Evolutionary conservation across 176 grass and related monocot genomes (phyloP).

Genomic region (Puccinellia tenuiflora): DNA sequence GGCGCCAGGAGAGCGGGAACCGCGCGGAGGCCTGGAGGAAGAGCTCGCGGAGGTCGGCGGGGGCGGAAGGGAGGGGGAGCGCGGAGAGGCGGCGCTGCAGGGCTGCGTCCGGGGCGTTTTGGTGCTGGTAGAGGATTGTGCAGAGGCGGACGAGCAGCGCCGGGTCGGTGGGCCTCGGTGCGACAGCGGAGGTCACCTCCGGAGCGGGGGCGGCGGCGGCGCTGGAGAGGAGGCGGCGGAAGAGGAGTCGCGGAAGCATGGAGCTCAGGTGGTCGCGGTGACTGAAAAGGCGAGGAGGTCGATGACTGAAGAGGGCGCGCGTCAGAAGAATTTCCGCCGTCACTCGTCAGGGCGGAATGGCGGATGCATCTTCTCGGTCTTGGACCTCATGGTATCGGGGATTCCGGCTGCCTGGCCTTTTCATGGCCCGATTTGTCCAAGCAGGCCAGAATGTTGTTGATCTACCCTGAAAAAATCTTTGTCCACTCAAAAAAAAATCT

Average conservation of each 20-base stretch:
- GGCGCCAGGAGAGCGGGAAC: conserved; percentile 69
- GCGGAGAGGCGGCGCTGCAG: conserved; percentile 45
- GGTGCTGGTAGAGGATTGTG: conserved; percentile 84
- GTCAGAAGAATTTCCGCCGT: neutral
- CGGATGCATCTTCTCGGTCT: too few relatives aligned
- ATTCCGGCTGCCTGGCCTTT: too few relatives aligned
- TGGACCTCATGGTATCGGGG: too few relatives aligned
- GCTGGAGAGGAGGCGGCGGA: conserved; percentile 19
- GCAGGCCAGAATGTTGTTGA: too few relatives aligned
- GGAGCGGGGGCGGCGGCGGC: neutral
- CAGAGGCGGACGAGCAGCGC: conserved; percentile 54
- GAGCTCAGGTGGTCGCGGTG: neutral
- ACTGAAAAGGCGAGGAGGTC: too few relatives aligned
- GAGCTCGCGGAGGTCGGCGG: conserved; percentile 51
- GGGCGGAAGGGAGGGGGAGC: conserved; percentile 25
- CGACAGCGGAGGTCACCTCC: neutral
- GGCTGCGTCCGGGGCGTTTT: conserved; percentile 42
- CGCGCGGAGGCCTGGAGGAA: conserved; percentile 63
- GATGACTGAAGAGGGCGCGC: neutral
- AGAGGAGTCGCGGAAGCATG: conserved; percentile 17
- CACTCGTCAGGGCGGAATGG: too few relatives aligned
- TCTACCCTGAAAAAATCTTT: too few relatives aligned
- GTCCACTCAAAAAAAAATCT: too few relatives aligned
- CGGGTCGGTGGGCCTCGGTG: conserved; percentile 28
- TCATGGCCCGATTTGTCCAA: too few relatives aligned